Evolutionary conservation across 1,284 basidiomycete species (phyloP).

Genomic region (Trichosporon ovoides): DNA sequence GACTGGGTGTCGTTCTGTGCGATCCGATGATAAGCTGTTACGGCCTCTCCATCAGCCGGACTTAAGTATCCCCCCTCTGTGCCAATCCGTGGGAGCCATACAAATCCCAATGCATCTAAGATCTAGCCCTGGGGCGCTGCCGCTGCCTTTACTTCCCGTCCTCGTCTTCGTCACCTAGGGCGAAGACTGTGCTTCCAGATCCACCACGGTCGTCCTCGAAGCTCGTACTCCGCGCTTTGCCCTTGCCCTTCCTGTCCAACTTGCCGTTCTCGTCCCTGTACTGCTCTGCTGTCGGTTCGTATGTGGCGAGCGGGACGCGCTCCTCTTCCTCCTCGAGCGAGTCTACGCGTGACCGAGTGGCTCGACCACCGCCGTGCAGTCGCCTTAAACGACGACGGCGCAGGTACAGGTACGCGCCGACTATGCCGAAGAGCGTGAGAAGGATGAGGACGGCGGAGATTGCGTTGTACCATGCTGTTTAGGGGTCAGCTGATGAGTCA

Average conservation of each 20-base stretch:
- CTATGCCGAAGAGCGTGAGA: constrained; percentile 62
- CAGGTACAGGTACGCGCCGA: constrained; percentile 53
- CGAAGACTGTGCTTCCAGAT: not conserved
- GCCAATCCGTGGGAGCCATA: no score
- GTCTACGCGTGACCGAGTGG: no score
- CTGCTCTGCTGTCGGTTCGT: constrained; percentile 42
- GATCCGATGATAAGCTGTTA: no score
- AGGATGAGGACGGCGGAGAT: constrained; percentile 79
- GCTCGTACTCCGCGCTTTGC: constrained; percentile 13
- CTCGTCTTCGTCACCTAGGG: constrained; percentile 50
- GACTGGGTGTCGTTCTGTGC: no score
- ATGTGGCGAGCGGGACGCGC: constrained; percentile 55
- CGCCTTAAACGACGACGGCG: constrained; percentile 33
- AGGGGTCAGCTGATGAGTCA: not conserved
- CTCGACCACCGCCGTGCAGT: constrained; percentile 10
- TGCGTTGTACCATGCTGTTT: constrained; percentile 81
- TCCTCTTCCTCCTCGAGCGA: constrained; percentile 50
- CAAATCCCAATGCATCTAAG: no score
- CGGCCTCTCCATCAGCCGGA: no score
- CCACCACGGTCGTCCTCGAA: constrained; percentile 12
- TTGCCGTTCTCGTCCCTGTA: constrained; percentile 23
- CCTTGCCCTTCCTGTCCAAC: constrained; percentile 26
- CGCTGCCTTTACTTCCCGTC: constrained; percentile 11
- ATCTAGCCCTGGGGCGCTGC: no score
- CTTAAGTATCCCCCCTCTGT: no score